These are phyloP conservation scores for Colletotrichum eleusines DNA, from an alignment of 2,329 filamentous ascomycete genomes.

Conservation along the genomic window DNA sequence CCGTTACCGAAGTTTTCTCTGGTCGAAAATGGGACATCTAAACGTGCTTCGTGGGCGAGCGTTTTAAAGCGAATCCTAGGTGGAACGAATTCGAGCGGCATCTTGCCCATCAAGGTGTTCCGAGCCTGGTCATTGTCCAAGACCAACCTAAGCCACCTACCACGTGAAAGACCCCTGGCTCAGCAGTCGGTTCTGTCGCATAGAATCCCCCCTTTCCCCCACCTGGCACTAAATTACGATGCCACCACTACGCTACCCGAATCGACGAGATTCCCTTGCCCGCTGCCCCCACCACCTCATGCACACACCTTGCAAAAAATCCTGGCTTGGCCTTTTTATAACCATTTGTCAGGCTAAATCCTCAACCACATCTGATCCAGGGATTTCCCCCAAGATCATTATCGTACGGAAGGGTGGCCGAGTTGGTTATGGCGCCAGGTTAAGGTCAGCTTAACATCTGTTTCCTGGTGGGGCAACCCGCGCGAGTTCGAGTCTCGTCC, in stretches of 20 bases:
- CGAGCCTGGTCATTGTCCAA: not conserved
- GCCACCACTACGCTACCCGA: not conserved
- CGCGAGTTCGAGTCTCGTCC: slow-evolving; percentile 43
- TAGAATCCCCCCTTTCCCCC: not conserved
- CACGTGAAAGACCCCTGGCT: not conserved
- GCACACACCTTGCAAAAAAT: slow-evolving; percentile 6
- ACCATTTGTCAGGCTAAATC: accelerated
- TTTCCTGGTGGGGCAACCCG: slow-evolving; percentile 42
- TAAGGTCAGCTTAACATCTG: slow-evolving; percentile 42
- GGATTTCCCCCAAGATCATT: not conserved
- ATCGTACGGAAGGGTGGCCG: slow-evolving; percentile 36
- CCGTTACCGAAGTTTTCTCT: not conserved
- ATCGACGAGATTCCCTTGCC: not conserved
- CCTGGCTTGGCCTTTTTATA: not conserved
- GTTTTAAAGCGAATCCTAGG: not conserved
- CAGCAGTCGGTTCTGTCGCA: not conserved
- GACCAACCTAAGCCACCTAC: not conserved
- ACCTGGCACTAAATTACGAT: not conserved
- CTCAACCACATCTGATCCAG: not conserved
- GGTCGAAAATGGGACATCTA: not conserved
- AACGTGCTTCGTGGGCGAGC: not conserved
- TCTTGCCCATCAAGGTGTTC: not conserved
- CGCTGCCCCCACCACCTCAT: not conserved
- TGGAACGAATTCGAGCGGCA: not conserved
- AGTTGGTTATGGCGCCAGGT: slow-evolving; percentile 43